Percentiles rank a stretch among this genome's conserved stretches.
These are phyloP conservation scores for Tieghemostelium lacteum DNA, from an alignment of 78 protist species.

Conservation along the genomic window DNA sequence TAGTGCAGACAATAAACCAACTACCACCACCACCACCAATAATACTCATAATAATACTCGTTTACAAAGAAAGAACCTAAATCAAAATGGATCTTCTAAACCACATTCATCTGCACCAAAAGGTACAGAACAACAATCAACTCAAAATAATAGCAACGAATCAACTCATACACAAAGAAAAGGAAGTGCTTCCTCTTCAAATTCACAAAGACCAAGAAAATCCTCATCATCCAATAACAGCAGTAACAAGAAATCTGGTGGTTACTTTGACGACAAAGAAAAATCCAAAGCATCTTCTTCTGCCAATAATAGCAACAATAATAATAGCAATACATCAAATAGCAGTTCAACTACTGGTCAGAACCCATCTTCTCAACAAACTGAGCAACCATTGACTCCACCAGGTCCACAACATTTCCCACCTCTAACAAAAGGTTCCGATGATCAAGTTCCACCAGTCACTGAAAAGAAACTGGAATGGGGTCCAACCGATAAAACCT, in stretches of 20 bases:
- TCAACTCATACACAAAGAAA: not conserved
- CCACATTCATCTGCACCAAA: not conserved
- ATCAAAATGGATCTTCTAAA: not conserved
- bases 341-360: too few species aligned
- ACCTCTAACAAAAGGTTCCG: constrained; percentile 26
- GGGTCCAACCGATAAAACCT: constrained; percentile 68
- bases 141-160: constrained; percentile 21
- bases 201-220: not conserved
- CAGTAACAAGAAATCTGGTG: constrained; percentile 15
- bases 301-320: constrained; percentile 8
- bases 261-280: constrained; percentile 8
- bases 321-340: constrained; percentile 18
- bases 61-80: not conserved
- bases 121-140: not conserved
- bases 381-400: not conserved
- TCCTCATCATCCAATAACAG: not conserved
- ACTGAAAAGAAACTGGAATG: constrained; percentile 54
- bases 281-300: not conserved
- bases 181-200: not conserved
- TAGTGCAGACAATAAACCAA: constrained; percentile 7
- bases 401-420: constrained; percentile 81
- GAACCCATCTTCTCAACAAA: not conserved
- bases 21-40: not conserved
- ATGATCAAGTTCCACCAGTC: not conserved
- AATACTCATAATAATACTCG: not conserved